Percentiles rank a stretch among this genome's conserved stretches.
Evolutionary conservation across 2,329 filamentous ascomycete genomes (phyloP).

Genomic region (Fusarium sp.): DNA sequence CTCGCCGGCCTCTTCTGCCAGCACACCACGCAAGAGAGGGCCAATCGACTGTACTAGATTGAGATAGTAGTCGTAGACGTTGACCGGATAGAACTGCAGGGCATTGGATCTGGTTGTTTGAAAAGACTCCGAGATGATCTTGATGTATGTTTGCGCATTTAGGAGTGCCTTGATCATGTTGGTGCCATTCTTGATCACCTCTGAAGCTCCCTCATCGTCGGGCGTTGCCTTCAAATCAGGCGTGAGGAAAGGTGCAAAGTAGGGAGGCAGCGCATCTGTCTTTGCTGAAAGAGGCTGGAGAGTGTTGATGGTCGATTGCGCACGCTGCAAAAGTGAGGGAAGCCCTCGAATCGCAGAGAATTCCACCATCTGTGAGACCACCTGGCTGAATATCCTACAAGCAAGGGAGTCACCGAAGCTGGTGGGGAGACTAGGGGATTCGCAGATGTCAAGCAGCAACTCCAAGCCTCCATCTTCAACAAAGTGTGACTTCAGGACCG

Average conservation of each 20-base stretch:
- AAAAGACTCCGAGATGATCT: constrained; percentile 80
- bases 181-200: constrained; percentile 74
- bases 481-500: constrained; percentile 77
- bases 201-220: constrained; percentile 49
- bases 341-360: constrained; percentile 83
- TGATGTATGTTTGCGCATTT: constrained; percentile 80
- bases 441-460: constrained; percentile 84
- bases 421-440: constrained; percentile 81
- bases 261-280: constrained; percentile 65
- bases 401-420: constrained; percentile 70
- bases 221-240: constrained; percentile 53
- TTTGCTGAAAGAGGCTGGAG: constrained; percentile 73
- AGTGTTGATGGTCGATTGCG: constrained; percentile 75
- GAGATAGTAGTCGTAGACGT: constrained; percentile 86
- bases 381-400: constrained; percentile 76
- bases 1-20: constrained; percentile 87
- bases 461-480: constrained; percentile 85
- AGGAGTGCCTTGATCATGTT: constrained; percentile 82
- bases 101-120: constrained; percentile 73
- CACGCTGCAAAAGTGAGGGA: constrained; percentile 81
- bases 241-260: constrained; percentile 76
- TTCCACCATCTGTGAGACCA: constrained; percentile 84
- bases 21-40: constrained; percentile 79
- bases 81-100: constrained; percentile 79
- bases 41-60: constrained; percentile 81